Percentiles rank a stretch among this genome's conserved stretches.
phyloP scores from a whole-genome alignment of 2,329 filamentous ascomycete species.

The Pezicula rhizophila region DNA sequence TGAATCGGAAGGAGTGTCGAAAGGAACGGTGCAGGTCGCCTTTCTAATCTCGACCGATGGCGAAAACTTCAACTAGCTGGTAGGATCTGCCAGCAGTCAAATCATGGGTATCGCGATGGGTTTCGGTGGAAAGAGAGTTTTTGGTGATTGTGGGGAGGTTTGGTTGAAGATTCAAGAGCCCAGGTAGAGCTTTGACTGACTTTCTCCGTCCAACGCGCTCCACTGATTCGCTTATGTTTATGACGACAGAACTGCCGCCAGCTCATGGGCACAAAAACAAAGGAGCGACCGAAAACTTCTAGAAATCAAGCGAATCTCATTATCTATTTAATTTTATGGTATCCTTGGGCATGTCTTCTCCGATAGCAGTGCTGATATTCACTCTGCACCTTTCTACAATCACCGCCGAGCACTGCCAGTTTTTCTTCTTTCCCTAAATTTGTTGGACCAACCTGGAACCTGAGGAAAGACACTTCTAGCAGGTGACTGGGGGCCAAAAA shows the following conservation, averaged over 20 bases:
- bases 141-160: constrained; percentile 1
- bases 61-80: constrained; percentile 11
- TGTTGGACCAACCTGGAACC: not conserved
- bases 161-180: not conserved
- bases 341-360: too few species aligned
- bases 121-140: constrained; percentile 1
- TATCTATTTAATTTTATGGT: too few species aligned
- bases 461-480: too few species aligned
- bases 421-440: not conserved
- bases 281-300: not conserved
- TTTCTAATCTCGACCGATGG: constrained; percentile 20
- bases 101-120: constrained; percentile 1
- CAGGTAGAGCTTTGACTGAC: constrained; percentile 2
- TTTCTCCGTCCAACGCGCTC: not conserved
- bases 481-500: too few species aligned
- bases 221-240: not conserved
- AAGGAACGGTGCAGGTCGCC: constrained; percentile 30
- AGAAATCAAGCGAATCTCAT: not conserved
- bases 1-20: constrained; percentile 22
- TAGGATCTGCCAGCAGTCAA: constrained; percentile 15
- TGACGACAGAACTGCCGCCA: too few species aligned
- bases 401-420: not conserved
- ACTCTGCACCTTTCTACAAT: not conserved
- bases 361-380: too few species aligned
- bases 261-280: too few species aligned